Evolutionary conservation across 257 asterid genomes (phyloP).

Genomic region (Solanum gandarillasii): DNA sequence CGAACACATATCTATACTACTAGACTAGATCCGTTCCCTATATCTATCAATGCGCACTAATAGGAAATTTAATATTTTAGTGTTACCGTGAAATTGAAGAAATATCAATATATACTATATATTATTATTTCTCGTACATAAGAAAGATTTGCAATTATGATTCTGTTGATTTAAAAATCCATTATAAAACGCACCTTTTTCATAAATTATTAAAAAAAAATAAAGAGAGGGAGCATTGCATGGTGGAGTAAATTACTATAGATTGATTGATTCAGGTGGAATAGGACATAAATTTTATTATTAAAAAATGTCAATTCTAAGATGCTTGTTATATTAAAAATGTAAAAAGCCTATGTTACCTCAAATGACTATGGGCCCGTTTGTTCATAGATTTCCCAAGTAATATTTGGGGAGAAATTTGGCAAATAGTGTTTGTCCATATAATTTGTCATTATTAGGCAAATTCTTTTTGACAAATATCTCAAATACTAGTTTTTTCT

Average conservation of each 20-base stretch:
- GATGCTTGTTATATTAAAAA: background rate
- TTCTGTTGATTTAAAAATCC: constrained; percentile 1
- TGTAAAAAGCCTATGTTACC: constrained; percentile 22
- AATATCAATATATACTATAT: background rate
- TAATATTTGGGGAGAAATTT: no score
- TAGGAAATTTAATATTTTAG: constrained; percentile 9
- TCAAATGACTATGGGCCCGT: constrained; percentile 3
- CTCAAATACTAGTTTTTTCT: no score
- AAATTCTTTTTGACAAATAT: no score
- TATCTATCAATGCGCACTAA: constrained; percentile 3
- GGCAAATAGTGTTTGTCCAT: no score
- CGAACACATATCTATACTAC: background rate
- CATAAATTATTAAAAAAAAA: background rate
- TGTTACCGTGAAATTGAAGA: background rate
- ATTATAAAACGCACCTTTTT: background rate
- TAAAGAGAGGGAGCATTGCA: background rate
- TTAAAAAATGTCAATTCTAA: constrained; percentile 4
- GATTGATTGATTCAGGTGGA: constrained; percentile 2
- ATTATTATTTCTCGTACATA: constrained; percentile 36
- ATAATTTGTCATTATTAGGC: no score
- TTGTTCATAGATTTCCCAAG: no score
- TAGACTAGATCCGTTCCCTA: background rate
- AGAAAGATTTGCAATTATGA: constrained; percentile 20
- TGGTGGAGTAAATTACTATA: background rate
- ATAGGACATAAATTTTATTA: constrained; percentile 8